Percentiles rank a stretch among this genome's conserved stretches.
These are phyloP conservation scores for Cystofilobasidium ferigula DNA, from an alignment of 768 basidiomycete species.

Conservation along the genomic window DNA sequence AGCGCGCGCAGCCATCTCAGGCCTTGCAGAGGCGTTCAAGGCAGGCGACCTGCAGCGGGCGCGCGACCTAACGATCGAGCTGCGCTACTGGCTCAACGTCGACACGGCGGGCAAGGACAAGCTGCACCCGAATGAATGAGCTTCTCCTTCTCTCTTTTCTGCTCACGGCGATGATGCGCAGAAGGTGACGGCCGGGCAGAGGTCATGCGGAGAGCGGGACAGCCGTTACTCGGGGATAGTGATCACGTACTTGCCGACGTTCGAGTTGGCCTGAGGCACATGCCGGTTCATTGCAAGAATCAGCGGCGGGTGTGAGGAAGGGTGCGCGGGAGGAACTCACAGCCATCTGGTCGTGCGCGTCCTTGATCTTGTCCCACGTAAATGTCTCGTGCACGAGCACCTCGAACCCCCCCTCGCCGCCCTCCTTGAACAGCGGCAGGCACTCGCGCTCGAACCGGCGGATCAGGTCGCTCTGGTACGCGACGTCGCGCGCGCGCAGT, in stretches of 20 bases:
- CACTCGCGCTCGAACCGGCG: conserved; percentile 30
- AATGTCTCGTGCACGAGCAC: conserved; percentile 67
- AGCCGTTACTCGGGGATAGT: background rate
- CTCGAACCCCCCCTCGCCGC: conserved; percentile 45
- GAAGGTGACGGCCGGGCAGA: too few relatives aligned
- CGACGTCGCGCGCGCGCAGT: conserved; percentile 58
- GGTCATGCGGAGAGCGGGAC: too few relatives aligned
- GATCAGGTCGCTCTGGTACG: conserved; percentile 63
- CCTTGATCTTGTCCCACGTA: conserved; percentile 61
- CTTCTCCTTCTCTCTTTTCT: background rate
- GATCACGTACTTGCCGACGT: conserved; percentile 1
- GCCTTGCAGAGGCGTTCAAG: conserved; percentile 47
- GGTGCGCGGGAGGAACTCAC: background rate
- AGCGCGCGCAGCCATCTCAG: conserved; percentile 43
- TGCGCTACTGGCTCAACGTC: conserved; percentile 54
- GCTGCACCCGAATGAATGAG: conserved; percentile 9
- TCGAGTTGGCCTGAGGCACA: background rate
- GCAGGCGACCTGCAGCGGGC: conserved; percentile 49
- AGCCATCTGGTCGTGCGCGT: conserved; percentile 67
- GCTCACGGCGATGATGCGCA: too few relatives aligned
- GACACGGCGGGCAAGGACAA: conserved; percentile 38
- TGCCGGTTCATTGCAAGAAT: background rate
- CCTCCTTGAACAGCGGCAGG: conserved; percentile 36
- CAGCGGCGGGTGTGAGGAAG: too few relatives aligned
- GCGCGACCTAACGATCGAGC: conserved; percentile 52